Conservation (phyloP, 768 basidiomycete species). For the Dendrothele bispora region DNA sequence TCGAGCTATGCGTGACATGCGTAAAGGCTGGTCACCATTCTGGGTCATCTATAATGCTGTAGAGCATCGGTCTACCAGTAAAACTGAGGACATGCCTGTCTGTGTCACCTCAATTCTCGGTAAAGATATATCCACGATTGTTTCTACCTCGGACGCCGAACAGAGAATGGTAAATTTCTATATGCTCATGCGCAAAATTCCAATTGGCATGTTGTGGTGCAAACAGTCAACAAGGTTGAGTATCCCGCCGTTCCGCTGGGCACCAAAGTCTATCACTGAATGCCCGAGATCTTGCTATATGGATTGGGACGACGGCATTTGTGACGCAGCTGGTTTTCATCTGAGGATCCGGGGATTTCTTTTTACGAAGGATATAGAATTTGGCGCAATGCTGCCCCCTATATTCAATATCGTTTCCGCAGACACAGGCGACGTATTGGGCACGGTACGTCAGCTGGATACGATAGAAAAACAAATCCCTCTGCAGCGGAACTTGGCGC, state of each 20-base stretch:
- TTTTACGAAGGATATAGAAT: background rate
- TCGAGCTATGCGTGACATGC: background rate
- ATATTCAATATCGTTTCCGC: background rate
- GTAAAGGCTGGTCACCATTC: background rate
- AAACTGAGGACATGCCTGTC: background rate
- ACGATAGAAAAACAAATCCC: background rate
- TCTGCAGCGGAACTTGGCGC: background rate
- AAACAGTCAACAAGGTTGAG: background rate
- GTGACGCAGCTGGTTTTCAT: background rate
- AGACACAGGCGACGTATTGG: background rate
- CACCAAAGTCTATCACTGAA: background rate
- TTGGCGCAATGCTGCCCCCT: background rate
- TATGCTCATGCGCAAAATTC: background rate
- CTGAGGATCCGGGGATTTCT: background rate
- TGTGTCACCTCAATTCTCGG: background rate
- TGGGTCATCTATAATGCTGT: background rate
- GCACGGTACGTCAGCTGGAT: background rate
- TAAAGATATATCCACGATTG: background rate
- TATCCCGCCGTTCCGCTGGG: background rate
- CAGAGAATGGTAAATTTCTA: background rate
- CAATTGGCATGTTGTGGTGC: background rate
- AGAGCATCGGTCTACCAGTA: background rate
- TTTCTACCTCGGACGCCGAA: background rate
- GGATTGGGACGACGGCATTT: background rate
- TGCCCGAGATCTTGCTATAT: background rate